Conservation (phyloP, 495 filamentous ascomycete species). For the Talaromyces ruber region DNA sequence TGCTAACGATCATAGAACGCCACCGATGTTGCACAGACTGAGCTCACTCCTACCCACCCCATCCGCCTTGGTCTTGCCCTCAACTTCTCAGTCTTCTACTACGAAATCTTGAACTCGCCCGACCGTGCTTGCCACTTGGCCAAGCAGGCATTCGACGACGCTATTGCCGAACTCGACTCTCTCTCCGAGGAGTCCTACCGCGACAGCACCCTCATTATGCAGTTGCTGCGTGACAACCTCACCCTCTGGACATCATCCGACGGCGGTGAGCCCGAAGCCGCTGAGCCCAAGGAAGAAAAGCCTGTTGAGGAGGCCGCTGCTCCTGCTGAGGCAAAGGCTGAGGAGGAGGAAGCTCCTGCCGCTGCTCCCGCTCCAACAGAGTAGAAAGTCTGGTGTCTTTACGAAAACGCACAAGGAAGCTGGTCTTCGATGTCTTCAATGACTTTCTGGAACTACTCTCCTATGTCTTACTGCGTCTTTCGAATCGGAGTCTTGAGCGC, state of each 20-base stretch:
- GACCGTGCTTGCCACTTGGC: constrained; percentile 98
- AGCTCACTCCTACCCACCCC: constrained; percentile 95
- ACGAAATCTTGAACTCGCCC: constrained; percentile 98
- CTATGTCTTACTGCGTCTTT: not conserved
- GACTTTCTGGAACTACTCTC: not conserved
- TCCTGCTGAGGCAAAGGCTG: constrained; percentile 32
- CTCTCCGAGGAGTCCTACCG: constrained; percentile 98
- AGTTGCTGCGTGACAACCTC: constrained; percentile 97
- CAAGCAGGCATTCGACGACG: constrained; percentile 99
- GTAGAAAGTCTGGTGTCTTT: not conserved
- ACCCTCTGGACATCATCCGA: constrained; percentile 99
- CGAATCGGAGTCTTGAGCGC: constrained; percentile 3
- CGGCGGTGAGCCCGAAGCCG: constrained; percentile 69
- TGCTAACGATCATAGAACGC: constrained; percentile 57
- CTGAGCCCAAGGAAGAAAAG: constrained; percentile 54
- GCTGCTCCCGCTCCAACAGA: constrained; percentile 18
- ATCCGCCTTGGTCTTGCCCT: constrained; percentile 97
- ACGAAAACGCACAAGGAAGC: not conserved
- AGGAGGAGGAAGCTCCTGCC: constrained; percentile 35
- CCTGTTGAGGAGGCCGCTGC: constrained; percentile 50
- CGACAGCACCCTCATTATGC: constrained; percentile 99
- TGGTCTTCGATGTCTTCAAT: not conserved
- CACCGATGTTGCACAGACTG: constrained; percentile 95
- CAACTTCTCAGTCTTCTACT: constrained; percentile 99
- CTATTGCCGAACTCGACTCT: constrained; percentile 98